Conservation (phyloP, 345 rosid genomes). For the Pelargonium nanum region DNA sequence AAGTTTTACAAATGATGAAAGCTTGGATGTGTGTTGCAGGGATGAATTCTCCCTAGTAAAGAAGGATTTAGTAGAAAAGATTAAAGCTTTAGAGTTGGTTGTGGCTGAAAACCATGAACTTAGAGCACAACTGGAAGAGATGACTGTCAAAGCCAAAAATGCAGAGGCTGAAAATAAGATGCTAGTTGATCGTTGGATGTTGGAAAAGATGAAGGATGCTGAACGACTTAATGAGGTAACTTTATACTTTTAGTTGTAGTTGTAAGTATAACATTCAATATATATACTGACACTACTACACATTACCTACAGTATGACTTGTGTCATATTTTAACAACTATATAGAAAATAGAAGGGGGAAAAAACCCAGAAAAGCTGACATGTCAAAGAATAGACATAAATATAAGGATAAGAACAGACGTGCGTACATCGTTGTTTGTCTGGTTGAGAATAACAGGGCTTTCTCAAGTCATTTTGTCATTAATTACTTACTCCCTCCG, state of each 20-base stretch:
- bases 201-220: conserved; percentile 95
- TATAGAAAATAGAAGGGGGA: neutral
- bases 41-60: conserved; percentile 49
- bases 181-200: conserved; percentile 92
- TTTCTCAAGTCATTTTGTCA: neutral
- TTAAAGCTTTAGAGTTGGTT: conserved; percentile 49
- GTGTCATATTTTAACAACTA: neutral
- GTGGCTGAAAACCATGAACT: conserved; percentile 51
- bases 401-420: neutral
- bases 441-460: neutral
- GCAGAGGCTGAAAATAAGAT: conserved; percentile 87
- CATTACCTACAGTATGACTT: too few relatives aligned
- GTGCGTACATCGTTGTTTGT: neutral
- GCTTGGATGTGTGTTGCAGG: conserved; percentile 25
- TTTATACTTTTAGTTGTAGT: neutral
- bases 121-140: conserved; percentile 48
- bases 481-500: too few relatives aligned
- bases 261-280: neutral
- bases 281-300: neutral
- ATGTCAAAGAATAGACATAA: neutral
- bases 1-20: conserved; percentile 2
- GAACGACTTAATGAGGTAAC: conserved; percentile 94
- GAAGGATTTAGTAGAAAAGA: conserved; percentile 56
- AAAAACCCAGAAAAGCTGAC: neutral
- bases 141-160: conserved; percentile 49